Evolutionary conservation across 345 rosid species (phyloP).

Genomic region (Hypericum perforatum): DNA sequence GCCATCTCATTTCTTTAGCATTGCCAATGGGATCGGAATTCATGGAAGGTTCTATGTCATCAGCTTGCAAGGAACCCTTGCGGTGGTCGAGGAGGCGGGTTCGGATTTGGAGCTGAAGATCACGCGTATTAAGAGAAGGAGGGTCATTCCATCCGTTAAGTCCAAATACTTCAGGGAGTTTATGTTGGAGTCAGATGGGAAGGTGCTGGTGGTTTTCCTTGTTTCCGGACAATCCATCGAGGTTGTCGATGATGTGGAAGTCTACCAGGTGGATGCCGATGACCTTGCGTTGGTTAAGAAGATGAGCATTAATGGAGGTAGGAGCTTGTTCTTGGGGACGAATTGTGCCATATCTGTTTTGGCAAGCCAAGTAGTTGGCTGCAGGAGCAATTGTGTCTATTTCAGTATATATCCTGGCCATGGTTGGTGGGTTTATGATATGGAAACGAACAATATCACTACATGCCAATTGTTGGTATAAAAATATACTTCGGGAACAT

Average conservation of each 20-base stretch:
- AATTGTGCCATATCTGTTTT: constrained; percentile 19
- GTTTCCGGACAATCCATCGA: constrained; percentile 8
- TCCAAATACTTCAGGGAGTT: constrained; percentile 20
- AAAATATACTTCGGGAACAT: no score
- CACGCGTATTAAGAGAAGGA: constrained; percentile 10
- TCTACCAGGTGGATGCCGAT: constrained; percentile 11
- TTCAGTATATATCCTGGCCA: neutral
- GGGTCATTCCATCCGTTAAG: constrained; percentile 12
- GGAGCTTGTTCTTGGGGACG: constrained; percentile 17
- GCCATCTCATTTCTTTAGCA: neutral
- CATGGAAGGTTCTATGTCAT: constrained; percentile 22
- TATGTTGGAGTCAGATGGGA: constrained; percentile 20
- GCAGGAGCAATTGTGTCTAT: constrained; percentile 13
- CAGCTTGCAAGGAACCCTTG: constrained; percentile 25
- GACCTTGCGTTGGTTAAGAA: constrained; percentile 13
- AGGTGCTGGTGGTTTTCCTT: constrained; percentile 19
- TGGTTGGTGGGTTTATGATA: constrained; percentile 13
- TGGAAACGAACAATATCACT: neutral
- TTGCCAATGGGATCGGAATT: constrained; percentile 23
- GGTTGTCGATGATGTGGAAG: constrained; percentile 21
- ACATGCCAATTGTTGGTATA: no score
- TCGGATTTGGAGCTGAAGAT: constrained; percentile 4
- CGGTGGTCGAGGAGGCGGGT: constrained; percentile 9
- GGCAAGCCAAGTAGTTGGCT: constrained; percentile 12
- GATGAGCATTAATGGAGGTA: constrained; percentile 8